Percentiles rank a stretch among this genome's conserved stretches.
phyloP scores from a whole-genome alignment of 306 rosid species.

The Delonix regia region DNA sequence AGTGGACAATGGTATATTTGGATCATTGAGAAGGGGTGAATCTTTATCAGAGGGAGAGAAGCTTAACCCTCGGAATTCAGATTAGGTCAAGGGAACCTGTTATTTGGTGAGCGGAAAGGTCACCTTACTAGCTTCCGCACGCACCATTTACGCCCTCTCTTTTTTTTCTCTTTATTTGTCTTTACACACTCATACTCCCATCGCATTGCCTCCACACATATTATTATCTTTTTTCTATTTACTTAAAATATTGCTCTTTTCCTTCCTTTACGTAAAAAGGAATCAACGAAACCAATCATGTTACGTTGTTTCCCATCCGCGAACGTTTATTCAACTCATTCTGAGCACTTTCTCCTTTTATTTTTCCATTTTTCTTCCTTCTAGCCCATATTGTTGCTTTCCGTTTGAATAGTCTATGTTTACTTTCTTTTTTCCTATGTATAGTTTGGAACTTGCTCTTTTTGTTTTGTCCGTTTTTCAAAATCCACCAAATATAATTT shows the following conservation, averaged over 20 bases:
- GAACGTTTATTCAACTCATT: background rate
- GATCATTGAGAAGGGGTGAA: background rate
- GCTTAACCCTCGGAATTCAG: slow-evolving; percentile 25
- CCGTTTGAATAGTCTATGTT: background rate
- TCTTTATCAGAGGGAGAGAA: background rate
- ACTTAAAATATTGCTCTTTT: background rate
- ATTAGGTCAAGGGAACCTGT: slow-evolving; percentile 26
- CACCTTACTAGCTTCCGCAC: slow-evolving; percentile 37
- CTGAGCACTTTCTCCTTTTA: background rate
- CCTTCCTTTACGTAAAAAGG: slow-evolving; percentile 4
- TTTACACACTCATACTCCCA: background rate
- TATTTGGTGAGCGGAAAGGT: slow-evolving; percentile 45
- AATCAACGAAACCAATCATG: slow-evolving; percentile 1
- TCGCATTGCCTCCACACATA: background rate
- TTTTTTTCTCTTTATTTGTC: slow-evolving; percentile 13
- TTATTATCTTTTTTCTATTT: background rate
- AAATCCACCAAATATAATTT: no score
- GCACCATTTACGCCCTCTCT: background rate
- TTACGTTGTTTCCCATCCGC: background rate
- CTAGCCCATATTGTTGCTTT: background rate
- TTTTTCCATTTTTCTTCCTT: background rate
- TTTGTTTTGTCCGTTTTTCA: background rate
- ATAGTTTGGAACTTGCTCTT: background rate
- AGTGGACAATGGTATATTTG: background rate
- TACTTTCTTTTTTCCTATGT: background rate